Conservation (phyloP, 2,329 filamentous ascomycete species). For the Talaromyces sp. region DNA sequence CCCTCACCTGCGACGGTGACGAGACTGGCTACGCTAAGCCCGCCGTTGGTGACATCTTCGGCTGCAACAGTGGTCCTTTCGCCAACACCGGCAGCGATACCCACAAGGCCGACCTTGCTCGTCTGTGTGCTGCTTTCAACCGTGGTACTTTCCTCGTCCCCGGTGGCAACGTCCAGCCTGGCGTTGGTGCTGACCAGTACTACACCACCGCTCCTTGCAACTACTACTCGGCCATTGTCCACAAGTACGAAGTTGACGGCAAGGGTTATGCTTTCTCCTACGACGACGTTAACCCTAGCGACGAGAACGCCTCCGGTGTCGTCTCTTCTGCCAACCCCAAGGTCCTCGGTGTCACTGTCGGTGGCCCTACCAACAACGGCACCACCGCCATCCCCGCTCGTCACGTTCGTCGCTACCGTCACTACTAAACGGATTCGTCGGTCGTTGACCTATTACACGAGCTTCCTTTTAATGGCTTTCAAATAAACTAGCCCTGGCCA, state of each 20-base stretch:
- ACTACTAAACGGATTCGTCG: neutral
- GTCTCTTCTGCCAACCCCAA: slow-evolving; percentile 43
- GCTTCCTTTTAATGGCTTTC: neutral
- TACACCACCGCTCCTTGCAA: slow-evolving; percentile 42
- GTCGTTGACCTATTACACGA: neutral
- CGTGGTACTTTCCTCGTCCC: slow-evolving; percentile 43
- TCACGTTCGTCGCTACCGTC: neutral
- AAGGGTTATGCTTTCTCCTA: slow-evolving; percentile 63
- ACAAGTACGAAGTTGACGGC: slow-evolving; percentile 54
- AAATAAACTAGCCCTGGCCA: neutral
- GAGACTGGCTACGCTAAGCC: slow-evolving; percentile 42
- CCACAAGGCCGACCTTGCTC: slow-evolving; percentile 41
- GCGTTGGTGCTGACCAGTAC: slow-evolving; percentile 32
- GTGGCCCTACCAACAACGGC: slow-evolving; percentile 26
- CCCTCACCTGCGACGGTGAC: slow-evolving; percentile 40
- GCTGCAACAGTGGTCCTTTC: slow-evolving; percentile 49
- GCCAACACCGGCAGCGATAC: slow-evolving; percentile 33
- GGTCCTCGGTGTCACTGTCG: slow-evolving; percentile 45
- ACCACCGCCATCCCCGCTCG: neutral
- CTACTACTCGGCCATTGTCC: slow-evolving; percentile 48
- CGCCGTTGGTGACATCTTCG: slow-evolving; percentile 44
- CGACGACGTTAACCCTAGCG: slow-evolving; percentile 60
- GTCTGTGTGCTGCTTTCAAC: slow-evolving; percentile 48
- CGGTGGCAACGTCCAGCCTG: slow-evolving; percentile 46
- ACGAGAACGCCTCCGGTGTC: slow-evolving; percentile 49